phyloP scores from a whole-genome alignment of 192 early-diverging fungal genomes.

The Linnemannia elongata region DNA sequence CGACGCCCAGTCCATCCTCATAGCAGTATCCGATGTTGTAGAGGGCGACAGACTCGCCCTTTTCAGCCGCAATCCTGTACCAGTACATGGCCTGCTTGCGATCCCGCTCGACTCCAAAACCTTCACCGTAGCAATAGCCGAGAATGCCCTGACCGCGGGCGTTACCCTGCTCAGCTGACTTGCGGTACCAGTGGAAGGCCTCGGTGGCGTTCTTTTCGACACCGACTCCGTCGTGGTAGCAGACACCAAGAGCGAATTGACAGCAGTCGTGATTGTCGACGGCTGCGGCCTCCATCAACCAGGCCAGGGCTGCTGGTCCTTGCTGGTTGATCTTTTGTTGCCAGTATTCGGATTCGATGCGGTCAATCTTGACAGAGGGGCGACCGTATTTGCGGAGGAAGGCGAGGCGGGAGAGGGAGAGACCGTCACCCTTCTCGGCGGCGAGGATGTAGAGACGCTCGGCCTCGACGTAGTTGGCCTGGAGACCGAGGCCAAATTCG shows the following conservation, averaged over 20 bases:
- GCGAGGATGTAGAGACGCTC: conserved; percentile 73
- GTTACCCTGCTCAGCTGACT: conserved; percentile 67
- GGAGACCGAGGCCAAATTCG: conserved; percentile 77
- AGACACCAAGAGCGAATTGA: conserved; percentile 80
- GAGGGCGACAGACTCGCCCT: conserved; percentile 83
- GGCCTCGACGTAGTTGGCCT: conserved; percentile 69
- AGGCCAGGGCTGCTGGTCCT: conserved; percentile 69
- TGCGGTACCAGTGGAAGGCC: conserved; percentile 75
- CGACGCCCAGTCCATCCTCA: conserved; percentile 81
- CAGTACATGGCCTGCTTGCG: conserved; percentile 68
- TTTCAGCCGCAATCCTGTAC: conserved; percentile 73
- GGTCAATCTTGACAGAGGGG: conserved; percentile 82
- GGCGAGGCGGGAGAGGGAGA: conserved; percentile 70
- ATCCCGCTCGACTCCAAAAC: conserved; percentile 68
- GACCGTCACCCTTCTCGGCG: conserved; percentile 67
- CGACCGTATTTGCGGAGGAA: conserved; percentile 87
- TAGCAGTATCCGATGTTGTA: conserved; percentile 87
- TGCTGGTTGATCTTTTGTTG: conserved; percentile 70
- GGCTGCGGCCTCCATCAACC: conserved; percentile 75
- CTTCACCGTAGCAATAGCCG: conserved; percentile 72
- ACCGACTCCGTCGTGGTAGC: conserved; percentile 84
- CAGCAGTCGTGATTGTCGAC: conserved; percentile 68
- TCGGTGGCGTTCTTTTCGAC: conserved; percentile 71
- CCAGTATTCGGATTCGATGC: conserved; percentile 85
- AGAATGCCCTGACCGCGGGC: conserved; percentile 70